Base-by-base conservation (phyloP, 1,284 basidiomycete genomes). In the Afroboletus lepidellus region DNA sequence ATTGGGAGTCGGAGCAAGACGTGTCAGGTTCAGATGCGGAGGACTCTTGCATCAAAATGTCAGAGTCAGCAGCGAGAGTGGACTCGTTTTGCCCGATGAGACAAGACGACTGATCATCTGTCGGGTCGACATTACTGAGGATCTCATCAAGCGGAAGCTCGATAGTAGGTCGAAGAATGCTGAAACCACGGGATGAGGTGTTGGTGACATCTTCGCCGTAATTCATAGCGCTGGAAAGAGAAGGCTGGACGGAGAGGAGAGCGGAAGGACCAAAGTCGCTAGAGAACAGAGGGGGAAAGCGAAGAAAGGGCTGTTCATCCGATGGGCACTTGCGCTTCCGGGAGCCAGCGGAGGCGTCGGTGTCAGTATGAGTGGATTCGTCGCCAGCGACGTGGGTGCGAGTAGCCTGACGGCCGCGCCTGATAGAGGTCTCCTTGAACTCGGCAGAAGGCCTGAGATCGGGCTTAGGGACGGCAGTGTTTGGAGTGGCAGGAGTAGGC, bases 131-230 rank as follows among this genome's bases (percentile, higher is more conserved):
- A 33, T 18, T 69, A 50, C 57, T 65, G 13, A 91, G 77, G 52
- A 91, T 75, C 57, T 91, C 87, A 57, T 91, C 88, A 23, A 91
- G 78, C 9, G 84, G 83, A 29, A 91, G 79, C 65, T 90, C 87
- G 60, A 90, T 90, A 30, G 87, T 90, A 0, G 89, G 89, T 12
- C 87, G 81, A 16, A 78, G 67, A 56, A 91, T 82, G 67, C 78
- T 78, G 63, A 90, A 80, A 33, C 75, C 72, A 55, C 83, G 80
- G 18, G 73, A 65, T 45, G 66, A 62, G 37, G 66, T 67, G 53
- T 75, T 74, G 62, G 73, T 77, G 61, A 83, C 74, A 45, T 81
- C 86, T 68, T 90, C 87, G 53, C 87, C 87, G 66, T 90, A 90
- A 60, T 81, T 87, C 77, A 85, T 79, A 51, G 76, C 68, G 56